Evolutionary conservation across 208 protist species (phyloP).

Genomic region (Leishmania lainsoni): DNA sequence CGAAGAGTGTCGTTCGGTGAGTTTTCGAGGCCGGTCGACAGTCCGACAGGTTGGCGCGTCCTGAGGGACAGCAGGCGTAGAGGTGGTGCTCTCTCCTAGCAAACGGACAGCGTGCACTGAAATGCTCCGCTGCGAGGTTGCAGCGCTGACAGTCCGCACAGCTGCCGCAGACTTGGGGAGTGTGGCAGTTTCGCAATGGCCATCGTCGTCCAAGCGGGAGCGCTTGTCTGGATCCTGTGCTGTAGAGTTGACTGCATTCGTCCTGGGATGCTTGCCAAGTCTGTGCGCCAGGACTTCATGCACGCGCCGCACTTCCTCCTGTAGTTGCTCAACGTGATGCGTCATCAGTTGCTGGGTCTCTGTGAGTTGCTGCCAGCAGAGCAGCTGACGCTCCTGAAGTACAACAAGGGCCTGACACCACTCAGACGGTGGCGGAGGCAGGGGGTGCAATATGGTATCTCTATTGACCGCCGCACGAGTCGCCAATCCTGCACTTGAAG

Average conservation of each 20-base stretch:
- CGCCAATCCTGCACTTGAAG: not conserved
- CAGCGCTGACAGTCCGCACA: not conserved
- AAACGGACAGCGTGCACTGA: slow-evolving; percentile 10
- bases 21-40: no score
- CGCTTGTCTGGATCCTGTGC: not conserved
- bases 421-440: slow-evolving; percentile 1
- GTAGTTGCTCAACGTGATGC: slow-evolving; percentile 11
- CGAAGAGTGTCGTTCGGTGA: not conserved
- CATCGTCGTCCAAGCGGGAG: not conserved
- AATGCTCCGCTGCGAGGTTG: not conserved
- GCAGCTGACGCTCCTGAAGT: slow-evolving; percentile 30
- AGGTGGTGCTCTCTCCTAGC: slow-evolving; percentile 18
- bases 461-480: not conserved
- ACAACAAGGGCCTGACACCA: slow-evolving; percentile 1
- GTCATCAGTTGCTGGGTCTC: slow-evolving; percentile 16
- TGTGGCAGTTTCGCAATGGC: not conserved
- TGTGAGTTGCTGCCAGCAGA: slow-evolving; percentile 24
- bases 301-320: slow-evolving; percentile 14
- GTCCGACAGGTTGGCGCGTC: not conserved
- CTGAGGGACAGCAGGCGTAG: not conserved
- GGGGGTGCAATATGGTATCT: not conserved
- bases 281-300: not conserved
- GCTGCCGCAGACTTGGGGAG: not conserved
- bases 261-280: not conserved
- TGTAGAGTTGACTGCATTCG: not conserved